These are phyloP conservation scores for Brassica rapa DNA, from an alignment of 345 rosid species.

Conservation along the genomic window DNA sequence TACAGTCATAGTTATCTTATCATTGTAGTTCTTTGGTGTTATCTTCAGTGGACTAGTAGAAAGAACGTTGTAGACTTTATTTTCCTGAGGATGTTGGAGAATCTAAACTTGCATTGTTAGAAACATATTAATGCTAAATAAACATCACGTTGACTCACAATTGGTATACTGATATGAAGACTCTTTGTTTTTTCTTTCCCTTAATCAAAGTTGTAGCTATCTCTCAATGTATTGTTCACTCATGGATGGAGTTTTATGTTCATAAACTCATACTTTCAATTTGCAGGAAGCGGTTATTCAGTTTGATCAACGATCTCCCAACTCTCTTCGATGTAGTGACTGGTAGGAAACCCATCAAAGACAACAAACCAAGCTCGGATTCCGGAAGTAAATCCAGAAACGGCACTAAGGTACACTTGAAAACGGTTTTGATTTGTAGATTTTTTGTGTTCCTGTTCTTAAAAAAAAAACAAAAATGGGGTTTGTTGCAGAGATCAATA, in stretches of 20 bases:
- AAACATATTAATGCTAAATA: neutral
- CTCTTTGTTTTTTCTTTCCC: neutral
- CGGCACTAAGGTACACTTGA: constrained; percentile 56
- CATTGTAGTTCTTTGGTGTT: neutral
- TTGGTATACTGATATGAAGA: constrained; percentile 6
- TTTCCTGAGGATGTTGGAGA: constrained; percentile 7
- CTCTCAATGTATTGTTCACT: neutral
- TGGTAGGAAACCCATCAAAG: constrained; percentile 80
- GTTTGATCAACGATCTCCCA: constrained; percentile 89
- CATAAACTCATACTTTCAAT: neutral
- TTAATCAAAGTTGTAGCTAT: neutral
- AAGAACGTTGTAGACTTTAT: neutral
- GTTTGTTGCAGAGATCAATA: constrained; percentile 54
- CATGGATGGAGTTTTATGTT: neutral
- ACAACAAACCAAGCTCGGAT: constrained; percentile 84
- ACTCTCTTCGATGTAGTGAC: constrained; percentile 94
- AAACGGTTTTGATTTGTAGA: neutral
- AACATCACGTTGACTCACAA: constrained; percentile 1
- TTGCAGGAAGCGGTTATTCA: constrained; percentile 86
- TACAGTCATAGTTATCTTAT: neutral
- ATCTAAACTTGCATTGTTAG: neutral
- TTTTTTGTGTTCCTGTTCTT: neutral
- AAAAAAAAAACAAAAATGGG: neutral
- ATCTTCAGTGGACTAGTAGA: neutral
- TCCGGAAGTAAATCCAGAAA: constrained; percentile 75